phyloP scores from a whole-genome alignment of 176 grass and related monocot species.

The Carex cristatella region DNA sequence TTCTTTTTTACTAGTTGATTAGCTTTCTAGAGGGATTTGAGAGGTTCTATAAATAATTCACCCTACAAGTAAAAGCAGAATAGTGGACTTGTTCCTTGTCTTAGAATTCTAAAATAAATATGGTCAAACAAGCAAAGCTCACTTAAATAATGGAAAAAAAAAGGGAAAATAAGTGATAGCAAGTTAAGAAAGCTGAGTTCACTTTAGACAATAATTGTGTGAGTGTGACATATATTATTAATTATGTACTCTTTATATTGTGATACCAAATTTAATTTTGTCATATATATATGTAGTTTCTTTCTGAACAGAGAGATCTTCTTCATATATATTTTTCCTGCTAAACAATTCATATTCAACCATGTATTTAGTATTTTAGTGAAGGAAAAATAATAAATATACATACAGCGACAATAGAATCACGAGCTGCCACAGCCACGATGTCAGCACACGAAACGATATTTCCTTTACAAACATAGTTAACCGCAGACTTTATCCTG shows the following conservation, averaged over 20 bases:
- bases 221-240: background rate
- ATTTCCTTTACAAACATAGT: constrained; percentile 47
- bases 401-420: constrained; percentile 58
- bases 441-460: constrained; percentile 74
- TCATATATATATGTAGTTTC: background rate
- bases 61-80: background rate
- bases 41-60: background rate
- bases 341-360: background rate
- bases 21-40: background rate
- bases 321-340: background rate
- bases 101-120: background rate
- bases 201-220: background rate
- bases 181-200: background rate
- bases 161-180: background rate
- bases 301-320: background rate
- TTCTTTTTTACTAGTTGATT: background rate
- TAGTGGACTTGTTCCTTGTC: background rate
- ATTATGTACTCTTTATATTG: background rate
- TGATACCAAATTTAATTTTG: background rate
- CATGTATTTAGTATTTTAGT: background rate
- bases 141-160: background rate
- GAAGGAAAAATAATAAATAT: constrained; percentile 11
- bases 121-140: background rate
- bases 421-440: constrained; percentile 52
- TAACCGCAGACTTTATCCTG: constrained; percentile 54